Percentiles rank a stretch among this genome's conserved stretches.
These are phyloP conservation scores for Striga asiatica DNA, from an alignment of 257 asterid genomes.

Conservation along the genomic window DNA sequence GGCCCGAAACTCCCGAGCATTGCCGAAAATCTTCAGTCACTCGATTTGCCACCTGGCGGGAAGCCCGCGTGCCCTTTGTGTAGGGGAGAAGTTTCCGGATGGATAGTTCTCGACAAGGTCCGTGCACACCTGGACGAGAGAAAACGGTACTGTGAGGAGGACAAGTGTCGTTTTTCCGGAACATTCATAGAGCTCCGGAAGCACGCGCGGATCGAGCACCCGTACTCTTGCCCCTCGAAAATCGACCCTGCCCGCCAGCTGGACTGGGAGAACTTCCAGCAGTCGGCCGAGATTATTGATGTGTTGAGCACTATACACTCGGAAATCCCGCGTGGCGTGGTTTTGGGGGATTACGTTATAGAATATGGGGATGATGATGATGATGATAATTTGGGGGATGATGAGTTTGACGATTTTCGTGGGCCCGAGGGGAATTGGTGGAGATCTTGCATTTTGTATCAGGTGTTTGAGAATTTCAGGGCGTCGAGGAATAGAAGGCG, in stretches of 20 bases:
- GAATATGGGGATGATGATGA: conserved; percentile 82
- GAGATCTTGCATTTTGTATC: conserved; percentile 74
- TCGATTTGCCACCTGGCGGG: conserved; percentile 24
- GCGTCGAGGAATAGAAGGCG: conserved; percentile 71
- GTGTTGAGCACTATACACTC: conserved; percentile 78
- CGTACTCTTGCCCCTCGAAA: conserved; percentile 68
- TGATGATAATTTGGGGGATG: conserved; percentile 63
- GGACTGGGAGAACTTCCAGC: conserved; percentile 88
- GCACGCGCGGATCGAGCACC: conserved; percentile 67
- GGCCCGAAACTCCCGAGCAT: conserved; percentile 26
- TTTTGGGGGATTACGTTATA: conserved; percentile 80
- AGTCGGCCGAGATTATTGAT: conserved; percentile 73
- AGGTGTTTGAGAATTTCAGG: conserved; percentile 64
- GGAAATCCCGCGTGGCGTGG: conserved; percentile 77
- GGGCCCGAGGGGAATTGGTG: conserved; percentile 69
- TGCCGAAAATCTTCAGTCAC: conserved; percentile 20
- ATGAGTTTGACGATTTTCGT: conserved; percentile 59
- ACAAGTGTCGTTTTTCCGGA: conserved; percentile 53
- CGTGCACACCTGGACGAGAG: conserved; percentile 50
- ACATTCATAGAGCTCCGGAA: conserved; percentile 51
- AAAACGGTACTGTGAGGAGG: conserved; percentile 68
- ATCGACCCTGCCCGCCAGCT: conserved; percentile 78
- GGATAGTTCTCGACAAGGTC: conserved; percentile 55
- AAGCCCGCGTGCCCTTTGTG: conserved; percentile 71
- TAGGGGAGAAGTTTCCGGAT: conserved; percentile 75